phyloP scores from a whole-genome alignment of 345 rosid species.

The Durio zibethinus region DNA sequence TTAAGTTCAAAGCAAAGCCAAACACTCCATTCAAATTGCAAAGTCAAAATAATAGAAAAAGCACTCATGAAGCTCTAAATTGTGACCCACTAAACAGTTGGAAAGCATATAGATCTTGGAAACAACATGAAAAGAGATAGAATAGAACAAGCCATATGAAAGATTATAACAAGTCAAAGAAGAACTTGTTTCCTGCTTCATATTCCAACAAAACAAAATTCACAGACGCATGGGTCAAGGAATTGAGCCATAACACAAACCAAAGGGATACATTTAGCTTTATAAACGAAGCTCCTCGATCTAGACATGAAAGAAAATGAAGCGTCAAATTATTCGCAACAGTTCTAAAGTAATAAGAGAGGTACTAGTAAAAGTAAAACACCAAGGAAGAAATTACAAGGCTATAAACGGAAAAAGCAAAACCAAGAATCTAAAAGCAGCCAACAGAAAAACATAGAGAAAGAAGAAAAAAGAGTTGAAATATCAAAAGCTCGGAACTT shows the following conservation, averaged over 20 bases:
- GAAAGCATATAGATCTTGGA: background rate
- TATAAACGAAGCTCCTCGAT: conserved; percentile 2
- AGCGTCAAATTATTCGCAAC: conserved; percentile 15
- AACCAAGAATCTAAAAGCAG: conserved; percentile 6
- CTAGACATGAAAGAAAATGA: background rate
- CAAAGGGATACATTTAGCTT: background rate
- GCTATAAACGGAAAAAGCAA: conserved; percentile 11
- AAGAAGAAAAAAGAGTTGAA: conserved; percentile 23
- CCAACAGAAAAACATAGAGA: background rate
- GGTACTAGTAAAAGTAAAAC: background rate
- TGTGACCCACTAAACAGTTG: background rate
- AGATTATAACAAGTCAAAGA: background rate
- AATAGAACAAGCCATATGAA: background rate
- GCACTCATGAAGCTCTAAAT: conserved; percentile 1
- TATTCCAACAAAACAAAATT: background rate
- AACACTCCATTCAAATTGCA: conserved; percentile 23
- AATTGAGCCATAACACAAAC: conserved; percentile 15
- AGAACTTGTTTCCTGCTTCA: background rate
- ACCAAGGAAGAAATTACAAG: conserved; percentile 20
- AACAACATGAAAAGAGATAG: background rate
- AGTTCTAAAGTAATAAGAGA: conserved; percentile 6
- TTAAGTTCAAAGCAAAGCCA: conserved; percentile 4
- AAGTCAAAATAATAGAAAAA: conserved; percentile 24
- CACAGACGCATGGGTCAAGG: conserved; percentile 16
- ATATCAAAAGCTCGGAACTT: conserved; percentile 29